A percentile compares a stretch with the other conserved stretches of the same genome.
Conservation (phyloP, 2,329 filamentous ascomycete species). For the Thermochaetoides dissita region DNA sequence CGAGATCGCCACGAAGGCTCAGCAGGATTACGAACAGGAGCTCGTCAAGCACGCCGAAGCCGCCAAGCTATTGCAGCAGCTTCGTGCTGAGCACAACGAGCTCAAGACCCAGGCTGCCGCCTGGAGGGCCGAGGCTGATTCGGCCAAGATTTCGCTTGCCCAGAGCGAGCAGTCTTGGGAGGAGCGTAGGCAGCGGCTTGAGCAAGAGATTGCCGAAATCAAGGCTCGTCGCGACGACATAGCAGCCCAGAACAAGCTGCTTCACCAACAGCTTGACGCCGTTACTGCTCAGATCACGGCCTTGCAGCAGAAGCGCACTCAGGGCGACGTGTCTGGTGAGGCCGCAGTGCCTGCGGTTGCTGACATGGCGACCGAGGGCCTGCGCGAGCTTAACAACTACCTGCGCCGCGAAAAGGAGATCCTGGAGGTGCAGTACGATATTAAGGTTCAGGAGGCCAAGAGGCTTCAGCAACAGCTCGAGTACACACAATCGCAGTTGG, state of each 20-base stretch:
- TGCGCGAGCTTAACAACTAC: constrained; percentile 84
- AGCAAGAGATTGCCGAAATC: constrained; percentile 69
- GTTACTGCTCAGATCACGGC: constrained; percentile 66
- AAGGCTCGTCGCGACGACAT: constrained; percentile 69
- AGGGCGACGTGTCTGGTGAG: constrained; percentile 28
- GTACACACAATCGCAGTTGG: constrained; percentile 73
- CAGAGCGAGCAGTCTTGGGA: constrained; percentile 83
- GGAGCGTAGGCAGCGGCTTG: constrained; percentile 64
- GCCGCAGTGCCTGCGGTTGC: constrained; percentile 36
- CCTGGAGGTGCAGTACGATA: constrained; percentile 85
- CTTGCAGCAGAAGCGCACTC: constrained; percentile 61
- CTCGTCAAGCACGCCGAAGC: constrained; percentile 91
- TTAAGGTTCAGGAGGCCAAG: constrained; percentile 77
- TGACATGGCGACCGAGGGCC: constrained; percentile 53
- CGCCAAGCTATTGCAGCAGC: constrained; percentile 66
- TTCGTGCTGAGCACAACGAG: constrained; percentile 69
- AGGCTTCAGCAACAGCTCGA: constrained; percentile 81
- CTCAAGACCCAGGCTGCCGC: constrained; percentile 66
- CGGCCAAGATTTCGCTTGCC: constrained; percentile 61
- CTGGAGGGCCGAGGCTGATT: constrained; percentile 69
- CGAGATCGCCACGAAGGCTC: constrained; percentile 81
- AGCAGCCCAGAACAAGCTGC: constrained; percentile 74
- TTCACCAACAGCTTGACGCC: constrained; percentile 78
- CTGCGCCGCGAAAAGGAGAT: constrained; percentile 94
- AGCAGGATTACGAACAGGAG: constrained; percentile 90